phyloP scores from a whole-genome alignment of 345 rosid species.

The Dimocarpus longan region DNA sequence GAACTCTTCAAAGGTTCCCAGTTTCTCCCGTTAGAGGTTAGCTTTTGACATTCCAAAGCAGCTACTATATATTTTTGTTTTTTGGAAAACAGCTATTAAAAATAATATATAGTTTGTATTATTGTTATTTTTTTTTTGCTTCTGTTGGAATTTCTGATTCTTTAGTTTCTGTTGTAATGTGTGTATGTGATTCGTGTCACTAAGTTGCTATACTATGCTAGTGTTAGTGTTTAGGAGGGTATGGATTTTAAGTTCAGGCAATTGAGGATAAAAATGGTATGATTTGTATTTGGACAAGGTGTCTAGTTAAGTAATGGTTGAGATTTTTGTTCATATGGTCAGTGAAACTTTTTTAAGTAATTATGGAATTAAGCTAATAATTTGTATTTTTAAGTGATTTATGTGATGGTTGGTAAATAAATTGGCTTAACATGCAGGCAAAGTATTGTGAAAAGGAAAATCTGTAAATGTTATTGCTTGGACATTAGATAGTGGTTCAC shows the following conservation, averaged over 20 bases:
- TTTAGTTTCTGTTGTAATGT: background rate
- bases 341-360: background rate
- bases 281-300: background rate
- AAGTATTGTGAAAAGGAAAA: background rate
- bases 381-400: background rate
- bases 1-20: conserved; percentile 39
- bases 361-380: background rate
- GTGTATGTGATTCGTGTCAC: background rate
- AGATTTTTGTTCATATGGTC: background rate
- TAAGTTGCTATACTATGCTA: background rate
- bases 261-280: background rate
- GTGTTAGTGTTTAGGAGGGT: background rate
- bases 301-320: background rate
- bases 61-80: background rate
- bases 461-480: background rate
- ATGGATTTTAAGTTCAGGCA: background rate
- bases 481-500: background rate
- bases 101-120: background rate
- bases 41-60: conserved; percentile 3
- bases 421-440: background rate
- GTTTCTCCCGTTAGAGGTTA: conserved; percentile 47
- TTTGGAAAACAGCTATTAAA: too few species aligned
- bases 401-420: background rate
- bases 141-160: background rate
- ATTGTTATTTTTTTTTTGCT: background rate